Evolutionary conservation across 2,329 filamentous ascomycete genomes (phyloP), one percentile per base, ranked within the genome.

Genomic region (Pseudocercospora fijiensis): DNA sequence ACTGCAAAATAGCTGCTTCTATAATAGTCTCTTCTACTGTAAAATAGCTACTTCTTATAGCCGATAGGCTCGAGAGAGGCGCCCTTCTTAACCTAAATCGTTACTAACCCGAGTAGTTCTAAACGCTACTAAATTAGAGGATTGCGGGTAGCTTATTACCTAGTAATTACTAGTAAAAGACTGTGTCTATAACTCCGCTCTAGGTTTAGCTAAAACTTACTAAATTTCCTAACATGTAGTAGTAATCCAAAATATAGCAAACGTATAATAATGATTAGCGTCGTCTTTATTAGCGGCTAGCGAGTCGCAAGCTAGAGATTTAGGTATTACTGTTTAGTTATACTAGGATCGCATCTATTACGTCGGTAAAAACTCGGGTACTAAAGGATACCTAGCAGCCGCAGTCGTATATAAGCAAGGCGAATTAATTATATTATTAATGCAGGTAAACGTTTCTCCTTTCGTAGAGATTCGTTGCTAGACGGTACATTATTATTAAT

Each of bases 401-500:
- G 18, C 53, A 37, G 45, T 49, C 18, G 18, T 20, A 18, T 18
- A 51, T 24, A 28, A 37, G 28, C 53, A 37, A 24, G 26, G 26
- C 51, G 51, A 55, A 55, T 30, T 8, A 47, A 20, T 16, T 6
- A 20, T 47, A 13, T 47, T 28, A 30, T 30, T 13, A 13, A 53
- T n/a, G 53, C 53, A 22, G n/a, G 28, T 24, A n/a, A 22, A 41
- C 27, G 22, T n/a, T 33, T 28, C 28, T 56, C 53, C 28, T 56
- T 56, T 20, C 53, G 53, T 18, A 56, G 53, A 56, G 28, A 41
- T 56, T 56, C 53, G 53, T 56, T 56, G 18, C 28, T 56, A n/a
- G 20, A 41, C 18, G 41, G 28, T 37, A 33, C 18, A 56, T 56
- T 28, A 53, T 24, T 24, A 56, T 56, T 28, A 53, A 24, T 24